phyloP scores from a whole-genome alignment of 176 grass and related monocot species.

The Zoysia japonica region DNA sequence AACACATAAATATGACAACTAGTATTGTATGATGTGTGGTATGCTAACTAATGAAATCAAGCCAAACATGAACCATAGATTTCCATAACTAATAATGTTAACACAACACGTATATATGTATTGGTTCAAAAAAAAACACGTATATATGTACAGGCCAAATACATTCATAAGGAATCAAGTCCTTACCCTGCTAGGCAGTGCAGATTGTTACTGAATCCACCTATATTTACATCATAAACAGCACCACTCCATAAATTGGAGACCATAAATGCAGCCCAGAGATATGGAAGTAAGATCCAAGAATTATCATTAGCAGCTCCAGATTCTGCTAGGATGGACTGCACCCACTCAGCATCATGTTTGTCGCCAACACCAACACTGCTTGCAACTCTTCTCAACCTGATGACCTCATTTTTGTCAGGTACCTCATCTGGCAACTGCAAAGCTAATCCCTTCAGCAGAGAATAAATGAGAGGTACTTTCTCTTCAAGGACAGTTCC shows the following conservation, averaged over 20 bases:
- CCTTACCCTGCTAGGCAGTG: constrained; percentile 88
- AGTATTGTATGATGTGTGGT: neutral
- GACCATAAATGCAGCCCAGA: constrained; percentile 93
- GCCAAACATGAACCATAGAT: neutral
- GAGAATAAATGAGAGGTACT: constrained; percentile 78
- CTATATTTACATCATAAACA: constrained; percentile 73
- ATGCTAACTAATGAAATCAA: neutral
- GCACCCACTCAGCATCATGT: constrained; percentile 91
- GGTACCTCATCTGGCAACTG: constrained; percentile 82
- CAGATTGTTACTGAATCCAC: constrained; percentile 89
- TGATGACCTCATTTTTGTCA: constrained; percentile 76
- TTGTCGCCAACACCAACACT: constrained; percentile 74
- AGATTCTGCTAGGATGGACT: constrained; percentile 71
- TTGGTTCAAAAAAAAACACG: neutral
- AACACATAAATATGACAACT: neutral
- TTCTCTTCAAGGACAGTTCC: constrained; percentile 87
- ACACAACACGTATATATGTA: constrained; percentile 8
- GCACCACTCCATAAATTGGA: constrained; percentile 80
- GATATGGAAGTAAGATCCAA: constrained; percentile 92
- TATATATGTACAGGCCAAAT: constrained; percentile 9
- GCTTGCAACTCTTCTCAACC: constrained; percentile 78
- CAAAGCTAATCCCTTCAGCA: constrained; percentile 68
- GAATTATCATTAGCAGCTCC: constrained; percentile 82
- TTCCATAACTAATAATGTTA: constrained; percentile 2
- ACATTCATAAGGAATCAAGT: constrained; percentile 23